These are phyloP conservation scores for Pseudogymnoascus sp. DNA, from an alignment of 2,329 filamentous ascomycete species.

Conservation along the genomic window DNA sequence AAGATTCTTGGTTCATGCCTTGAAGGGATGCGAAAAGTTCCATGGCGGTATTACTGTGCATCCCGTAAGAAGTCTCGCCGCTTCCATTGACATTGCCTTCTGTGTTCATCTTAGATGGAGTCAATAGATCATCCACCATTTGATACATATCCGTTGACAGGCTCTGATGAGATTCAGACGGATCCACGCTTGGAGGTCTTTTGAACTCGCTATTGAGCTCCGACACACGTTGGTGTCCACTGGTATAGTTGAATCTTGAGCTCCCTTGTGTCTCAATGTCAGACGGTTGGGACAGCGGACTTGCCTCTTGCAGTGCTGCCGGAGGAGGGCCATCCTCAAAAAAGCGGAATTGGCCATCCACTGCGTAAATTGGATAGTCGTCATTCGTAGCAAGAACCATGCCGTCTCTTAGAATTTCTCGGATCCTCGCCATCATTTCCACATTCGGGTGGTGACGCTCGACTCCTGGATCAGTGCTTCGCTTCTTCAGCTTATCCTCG, in stretches of 20 bases:
- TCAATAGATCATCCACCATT: constrained; percentile 51
- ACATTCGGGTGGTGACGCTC: constrained; percentile 49
- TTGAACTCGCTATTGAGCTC: neutral
- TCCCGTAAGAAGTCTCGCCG: constrained; percentile 45
- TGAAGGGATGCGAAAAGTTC: constrained; percentile 40
- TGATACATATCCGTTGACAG: constrained; percentile 44
- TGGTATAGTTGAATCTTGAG: neutral
- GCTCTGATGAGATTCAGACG: constrained; percentile 21
- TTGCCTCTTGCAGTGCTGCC: constrained; percentile 37
- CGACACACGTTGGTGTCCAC: neutral
- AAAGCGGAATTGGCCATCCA: constrained; percentile 42
- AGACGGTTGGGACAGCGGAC: constrained; percentile 26
- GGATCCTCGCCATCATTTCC: constrained; percentile 60
- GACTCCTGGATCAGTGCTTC: constrained; percentile 38
- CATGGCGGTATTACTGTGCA: constrained; percentile 45
- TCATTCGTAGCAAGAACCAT: constrained; percentile 47
- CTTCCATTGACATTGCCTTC: constrained; percentile 7
- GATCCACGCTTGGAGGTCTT: constrained; percentile 13
- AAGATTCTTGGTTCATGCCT: constrained; percentile 7
- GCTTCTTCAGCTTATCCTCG: constrained; percentile 38
- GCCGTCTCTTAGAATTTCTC: constrained; percentile 55
- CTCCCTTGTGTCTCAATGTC: neutral
- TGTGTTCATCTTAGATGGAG: constrained; percentile 23
- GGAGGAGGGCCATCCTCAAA: constrained; percentile 37
- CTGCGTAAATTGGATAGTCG: constrained; percentile 33